These are phyloP conservation scores for Hemisphaericaspora xylanilytica DNA, from an alignment of 1,139 yeast genomes.

Conservation along the genomic window DNA sequence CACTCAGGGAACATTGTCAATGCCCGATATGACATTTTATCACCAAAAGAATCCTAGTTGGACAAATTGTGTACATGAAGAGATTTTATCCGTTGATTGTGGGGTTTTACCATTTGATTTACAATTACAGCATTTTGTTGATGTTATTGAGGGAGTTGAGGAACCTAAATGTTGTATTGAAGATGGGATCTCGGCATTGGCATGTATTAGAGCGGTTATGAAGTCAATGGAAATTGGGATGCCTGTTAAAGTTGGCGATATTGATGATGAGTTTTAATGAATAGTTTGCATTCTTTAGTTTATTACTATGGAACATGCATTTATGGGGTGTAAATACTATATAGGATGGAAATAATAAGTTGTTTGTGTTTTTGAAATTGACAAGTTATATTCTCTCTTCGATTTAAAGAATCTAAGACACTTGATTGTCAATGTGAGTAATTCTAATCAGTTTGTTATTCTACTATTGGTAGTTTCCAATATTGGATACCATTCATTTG, in stretches of 20 bases:
- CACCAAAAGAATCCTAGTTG: conserved; percentile 21
- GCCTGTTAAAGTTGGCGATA: conserved; percentile 31
- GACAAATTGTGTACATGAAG: background rate
- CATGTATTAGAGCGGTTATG: conserved; percentile 35
- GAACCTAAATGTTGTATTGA: conserved; percentile 36
- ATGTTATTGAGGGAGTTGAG: conserved; percentile 28
- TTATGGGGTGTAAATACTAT: no score
- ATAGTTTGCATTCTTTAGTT: background rate
- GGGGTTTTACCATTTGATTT: conserved; percentile 6
- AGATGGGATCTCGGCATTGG: conserved; percentile 39
- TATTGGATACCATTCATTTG: no score
- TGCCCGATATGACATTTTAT: conserved; percentile 37
- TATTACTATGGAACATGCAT: background rate
- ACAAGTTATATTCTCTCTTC: no score
- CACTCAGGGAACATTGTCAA: conserved; percentile 34
- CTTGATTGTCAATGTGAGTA: no score
- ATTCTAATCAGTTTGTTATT: no score
- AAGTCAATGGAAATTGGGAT: conserved; percentile 34
- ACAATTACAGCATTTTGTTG: conserved; percentile 30
- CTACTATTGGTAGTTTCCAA: no score
- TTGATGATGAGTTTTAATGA: conserved; percentile 4
- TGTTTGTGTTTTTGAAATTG: no score
- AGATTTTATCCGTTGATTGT: conserved; percentile 1
- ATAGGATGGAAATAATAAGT: no score
- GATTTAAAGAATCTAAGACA: no score